Evolutionary conservation across 176 grass and related monocot species (phyloP), one percentile per base, ranked within the genome.

Genomic region (Musa schizocarpa): DNA sequence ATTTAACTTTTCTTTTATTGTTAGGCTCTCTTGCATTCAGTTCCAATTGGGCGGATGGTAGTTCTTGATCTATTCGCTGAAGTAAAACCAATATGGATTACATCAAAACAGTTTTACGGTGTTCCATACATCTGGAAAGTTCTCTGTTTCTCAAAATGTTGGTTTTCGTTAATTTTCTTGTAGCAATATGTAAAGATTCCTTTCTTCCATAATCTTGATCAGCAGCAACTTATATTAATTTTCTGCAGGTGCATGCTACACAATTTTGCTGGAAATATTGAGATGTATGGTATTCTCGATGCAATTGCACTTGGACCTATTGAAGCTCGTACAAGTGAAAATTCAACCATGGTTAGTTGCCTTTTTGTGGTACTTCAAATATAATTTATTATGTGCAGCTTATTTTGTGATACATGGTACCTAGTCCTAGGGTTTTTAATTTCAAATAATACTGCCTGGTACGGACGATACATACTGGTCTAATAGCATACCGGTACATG

Each of bases 61-160:
- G 22, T 22, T 22, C 22, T 22, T 22, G 22, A 22, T 22, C 22
- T 22, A 22, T 22, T 22, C 22, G 22, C 22, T 22, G 22, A 22
- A 22, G 22, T 22, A 22, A 22, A 22, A 22, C 22, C 22, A 22
- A 85, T 96, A 67, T 96, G 92, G 92, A 74, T 76, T 71, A 89
- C 74, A 70, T 89, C 92, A 77, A 80, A 89, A 76, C 88, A 96
- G 75, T 92, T 96, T 58, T 96, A 96, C 77, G 92, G 92, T 81
- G 92, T 96, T 55, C 92, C 92, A 7, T 92, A 96, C 80, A 96
- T 96, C 77, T 96, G 92, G 92, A 81, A 87, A 85, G 92, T 82
- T 86, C 52, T 61, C 68, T 5, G 22, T 49, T 81, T 73, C 34
- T 50, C 48, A 50, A 65, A n/a, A 20, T 53, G 6, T 80, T 13